Percentiles rank a stretch among this genome's conserved stretches.
Conservation (phyloP, 768 basidiomycete species). For the Hygrophoropsis aurantiaca region DNA sequence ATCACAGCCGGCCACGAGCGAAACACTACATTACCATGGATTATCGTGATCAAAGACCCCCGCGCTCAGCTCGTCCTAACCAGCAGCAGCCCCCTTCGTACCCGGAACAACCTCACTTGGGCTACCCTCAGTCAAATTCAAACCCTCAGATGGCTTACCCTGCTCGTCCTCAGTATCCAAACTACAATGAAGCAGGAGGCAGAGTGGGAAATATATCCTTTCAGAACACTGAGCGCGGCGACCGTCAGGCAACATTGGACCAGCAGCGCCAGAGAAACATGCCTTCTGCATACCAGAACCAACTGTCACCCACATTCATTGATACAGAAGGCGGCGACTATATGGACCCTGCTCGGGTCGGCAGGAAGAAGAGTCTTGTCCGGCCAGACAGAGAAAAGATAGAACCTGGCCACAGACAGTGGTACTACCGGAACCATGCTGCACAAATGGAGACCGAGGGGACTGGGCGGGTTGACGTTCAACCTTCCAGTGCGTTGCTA, state of each 20-base stretch:
- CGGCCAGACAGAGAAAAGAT: slow-evolving; percentile 94
- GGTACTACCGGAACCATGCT: slow-evolving; percentile 90
- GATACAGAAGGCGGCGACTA: slow-evolving; percentile 32
- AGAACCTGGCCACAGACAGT: slow-evolving; percentile 90
- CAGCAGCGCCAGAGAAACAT: slow-evolving; percentile 48
- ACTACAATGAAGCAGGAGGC: background rate
- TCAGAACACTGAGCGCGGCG: slow-evolving; percentile 66
- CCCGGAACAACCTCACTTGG: slow-evolving; percentile 22
- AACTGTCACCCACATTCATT: slow-evolving; percentile 39
- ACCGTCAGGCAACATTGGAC: slow-evolving; percentile 60
- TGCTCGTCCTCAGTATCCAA: background rate
- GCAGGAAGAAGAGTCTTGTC: slow-evolving; percentile 90
- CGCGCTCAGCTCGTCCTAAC: slow-evolving; percentile 50
- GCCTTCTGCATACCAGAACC: slow-evolving; percentile 45
- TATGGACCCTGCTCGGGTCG: slow-evolving; percentile 51
- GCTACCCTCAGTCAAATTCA: slow-evolving; percentile 15
- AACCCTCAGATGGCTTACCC: background rate
- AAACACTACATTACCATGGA: slow-evolving; percentile 32
- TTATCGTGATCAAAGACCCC: slow-evolving; percentile 45
- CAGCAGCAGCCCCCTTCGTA: slow-evolving; percentile 41
- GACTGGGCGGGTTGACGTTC: slow-evolving; percentile 61
- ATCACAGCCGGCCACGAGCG: background rate
- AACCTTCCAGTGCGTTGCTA: slow-evolving; percentile 76
- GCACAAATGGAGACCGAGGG: slow-evolving; percentile 73
- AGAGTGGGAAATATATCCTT: slow-evolving; percentile 57